Evolutionary conservation across 768 basidiomycete species (phyloP).

Genomic region (Russula lepida): DNA sequence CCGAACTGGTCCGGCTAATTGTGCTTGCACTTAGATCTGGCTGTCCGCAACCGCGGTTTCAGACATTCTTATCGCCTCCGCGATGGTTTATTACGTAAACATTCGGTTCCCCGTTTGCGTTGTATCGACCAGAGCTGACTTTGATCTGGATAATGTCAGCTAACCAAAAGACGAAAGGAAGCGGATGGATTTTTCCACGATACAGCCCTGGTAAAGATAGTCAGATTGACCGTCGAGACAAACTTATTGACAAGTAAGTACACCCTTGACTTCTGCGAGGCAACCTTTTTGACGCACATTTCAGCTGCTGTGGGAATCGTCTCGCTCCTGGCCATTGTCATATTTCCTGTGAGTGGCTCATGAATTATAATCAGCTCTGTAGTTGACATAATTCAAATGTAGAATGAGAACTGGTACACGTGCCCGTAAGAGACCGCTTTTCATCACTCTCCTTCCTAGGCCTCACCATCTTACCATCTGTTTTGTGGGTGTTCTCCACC

Average conservation of each 20-base stretch:
- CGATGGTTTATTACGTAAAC: constrained; percentile 5
- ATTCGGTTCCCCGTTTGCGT: not conserved
- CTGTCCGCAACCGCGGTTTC: not conserved
- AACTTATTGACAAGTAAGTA: constrained; percentile 19
- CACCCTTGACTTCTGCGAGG: not conserved
- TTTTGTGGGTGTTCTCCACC: not conserved
- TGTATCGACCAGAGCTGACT: not conserved
- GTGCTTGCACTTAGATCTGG: not conserved
- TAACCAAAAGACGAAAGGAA: not conserved
- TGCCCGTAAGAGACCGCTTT: constrained; percentile 5
- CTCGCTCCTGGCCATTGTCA: not conserved
- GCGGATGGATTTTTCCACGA: not conserved
- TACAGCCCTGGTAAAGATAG: constrained; percentile 15
- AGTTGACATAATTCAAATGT: not conserved
- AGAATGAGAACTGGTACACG: constrained; percentile 4
- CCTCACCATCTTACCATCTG: not conserved
- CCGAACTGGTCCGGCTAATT: not conserved
- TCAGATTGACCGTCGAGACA: constrained; percentile 25
- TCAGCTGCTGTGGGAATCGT: constrained; percentile 1
- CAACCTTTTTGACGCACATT: not conserved
- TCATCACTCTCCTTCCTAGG: too few species aligned
- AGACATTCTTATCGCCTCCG: constrained; percentile 1
- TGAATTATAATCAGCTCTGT: not conserved
- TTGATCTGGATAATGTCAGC: not conserved
- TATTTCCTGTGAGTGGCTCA: not conserved